Evolutionary conservation across 1,284 basidiomycete genomes (phyloP).

Genomic region (Nidula niveotomentosa): DNA sequence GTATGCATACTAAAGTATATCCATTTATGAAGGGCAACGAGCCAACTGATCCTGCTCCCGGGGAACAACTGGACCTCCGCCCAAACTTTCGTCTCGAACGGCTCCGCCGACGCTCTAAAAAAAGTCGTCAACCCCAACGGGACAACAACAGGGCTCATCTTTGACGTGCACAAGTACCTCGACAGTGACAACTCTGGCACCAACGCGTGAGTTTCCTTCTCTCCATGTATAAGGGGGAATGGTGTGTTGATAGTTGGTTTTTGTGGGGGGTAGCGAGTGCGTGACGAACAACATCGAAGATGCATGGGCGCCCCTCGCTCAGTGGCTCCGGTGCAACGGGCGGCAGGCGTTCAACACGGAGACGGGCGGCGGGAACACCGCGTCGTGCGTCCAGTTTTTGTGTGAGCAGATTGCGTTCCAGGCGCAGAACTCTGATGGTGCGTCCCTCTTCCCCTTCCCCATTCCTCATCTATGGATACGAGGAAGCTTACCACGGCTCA

Average conservation of each 20-base stretch:
- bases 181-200: conserved; percentile 53
- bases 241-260: conserved; percentile 6
- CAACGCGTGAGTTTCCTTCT: conserved; percentile 22
- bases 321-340: conserved; percentile 49
- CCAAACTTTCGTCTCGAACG: conserved; percentile 49
- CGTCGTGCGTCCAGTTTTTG: conserved; percentile 43
- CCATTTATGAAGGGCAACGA: conserved; percentile 34
- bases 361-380: conserved; percentile 58
- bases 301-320: conserved; percentile 45
- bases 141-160: conserved; percentile 45
- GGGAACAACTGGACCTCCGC: conserved; percentile 55
- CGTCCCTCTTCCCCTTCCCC: conserved; percentile 8
- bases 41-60: conserved; percentile 53
- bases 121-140: conserved; percentile 55
- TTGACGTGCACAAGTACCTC: conserved; percentile 68
- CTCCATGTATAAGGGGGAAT: neutral
- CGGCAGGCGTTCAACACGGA: conserved; percentile 65
- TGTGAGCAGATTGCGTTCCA: conserved; percentile 52
- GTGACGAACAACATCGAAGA: conserved; percentile 52
- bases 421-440: conserved; percentile 49
- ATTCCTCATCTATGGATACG: neutral
- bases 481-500: neutral
- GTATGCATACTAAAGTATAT: neutral
- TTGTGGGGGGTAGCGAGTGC: conserved; percentile 30
- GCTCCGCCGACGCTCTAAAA: conserved; percentile 51